A percentile compares a stretch with the other conserved stretches of the same genome.
These are phyloP conservation scores for Paxillus involutus DNA, from an alignment of 768 basidiomycete genomes.

Conservation along the genomic window DNA sequence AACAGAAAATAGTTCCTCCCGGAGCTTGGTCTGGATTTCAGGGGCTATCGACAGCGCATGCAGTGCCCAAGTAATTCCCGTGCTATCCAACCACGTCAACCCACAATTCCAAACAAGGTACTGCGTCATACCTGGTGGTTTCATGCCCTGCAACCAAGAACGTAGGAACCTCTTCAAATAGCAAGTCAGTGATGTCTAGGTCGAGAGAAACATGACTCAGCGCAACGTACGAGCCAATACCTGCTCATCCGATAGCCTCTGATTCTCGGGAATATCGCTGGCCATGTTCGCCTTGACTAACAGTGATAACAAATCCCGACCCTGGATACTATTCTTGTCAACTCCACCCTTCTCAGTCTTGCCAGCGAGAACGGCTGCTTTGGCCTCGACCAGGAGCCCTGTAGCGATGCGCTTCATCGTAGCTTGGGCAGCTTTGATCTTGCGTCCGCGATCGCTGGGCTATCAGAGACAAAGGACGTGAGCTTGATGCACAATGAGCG, in stretches of 20 bases:
- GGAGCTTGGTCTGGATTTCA: constrained; percentile 52
- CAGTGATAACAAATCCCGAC: constrained; percentile 39
- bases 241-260: no score
- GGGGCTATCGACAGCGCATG: constrained; percentile 51
- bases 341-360: constrained; percentile 2
- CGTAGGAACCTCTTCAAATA: constrained; percentile 52
- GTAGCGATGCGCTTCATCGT: constrained; percentile 52
- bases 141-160: constrained; percentile 62
- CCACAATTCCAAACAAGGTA: background rate
- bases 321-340: constrained; percentile 24
- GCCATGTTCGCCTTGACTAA: no score
- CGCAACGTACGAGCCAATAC: no score
- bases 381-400: constrained; percentile 50
- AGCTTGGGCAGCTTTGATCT: constrained; percentile 27
- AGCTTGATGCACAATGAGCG: background rate
- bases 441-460: constrained; percentile 21
- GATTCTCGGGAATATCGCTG: no score
- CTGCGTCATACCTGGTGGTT: constrained; percentile 44
- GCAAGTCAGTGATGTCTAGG: no score
- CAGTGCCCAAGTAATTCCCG: constrained; percentile 56
- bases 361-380: constrained; percentile 24
- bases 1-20: constrained; percentile 54
- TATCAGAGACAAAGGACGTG: constrained; percentile 2
- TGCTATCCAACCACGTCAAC: constrained; percentile 11
- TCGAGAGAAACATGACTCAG: no score